A percentile compares a stretch with the other conserved stretches of the same genome.
phyloP scores from a whole-genome alignment of 192 early-diverging fungal species.

The Entomortierella parvispora region DNA sequence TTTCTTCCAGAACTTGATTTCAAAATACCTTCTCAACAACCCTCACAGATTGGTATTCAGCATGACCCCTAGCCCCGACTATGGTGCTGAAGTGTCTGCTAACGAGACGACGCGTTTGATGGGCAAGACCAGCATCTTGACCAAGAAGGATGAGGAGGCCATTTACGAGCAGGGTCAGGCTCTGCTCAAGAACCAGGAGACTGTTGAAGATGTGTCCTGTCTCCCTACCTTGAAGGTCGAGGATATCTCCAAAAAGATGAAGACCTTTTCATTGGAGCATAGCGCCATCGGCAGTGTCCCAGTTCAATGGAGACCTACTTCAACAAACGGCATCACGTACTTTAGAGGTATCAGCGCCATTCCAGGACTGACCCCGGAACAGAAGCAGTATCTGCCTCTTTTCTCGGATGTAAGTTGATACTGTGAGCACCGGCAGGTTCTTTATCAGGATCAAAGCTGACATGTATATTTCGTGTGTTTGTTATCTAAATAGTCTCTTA shows the following conservation, averaged over 20 bases:
- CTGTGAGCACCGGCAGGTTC: background rate
- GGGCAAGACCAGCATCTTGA: constrained; percentile 68
- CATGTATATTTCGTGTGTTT: background rate
- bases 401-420: constrained; percentile 71
- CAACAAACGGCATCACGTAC: constrained; percentile 95
- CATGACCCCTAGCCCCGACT: constrained; percentile 83
- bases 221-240: constrained; percentile 85
- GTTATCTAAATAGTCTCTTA: constrained; percentile 52
- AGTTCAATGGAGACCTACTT: constrained; percentile 80
- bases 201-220: constrained; percentile 78
- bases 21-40: constrained; percentile 85
- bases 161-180: constrained; percentile 75
- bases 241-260: constrained; percentile 76
- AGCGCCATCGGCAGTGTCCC: constrained; percentile 58
- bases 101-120: constrained; percentile 77
- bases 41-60: constrained; percentile 78
- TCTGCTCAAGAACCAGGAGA: constrained; percentile 77
- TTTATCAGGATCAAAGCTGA: background rate
- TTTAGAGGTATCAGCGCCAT: constrained; percentile 77
- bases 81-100: constrained; percentile 63
- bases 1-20: constrained; percentile 81
- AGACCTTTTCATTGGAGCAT: constrained; percentile 67
- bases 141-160: constrained; percentile 63
- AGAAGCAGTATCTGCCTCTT: constrained; percentile 79
- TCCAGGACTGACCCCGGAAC: constrained; percentile 68